Percentiles rank a stretch among this genome's conserved stretches.
These are phyloP conservation scores for Botrytis cinerea DNA, from an alignment of 2,329 filamentous ascomycete species.

Conservation along the genomic window DNA sequence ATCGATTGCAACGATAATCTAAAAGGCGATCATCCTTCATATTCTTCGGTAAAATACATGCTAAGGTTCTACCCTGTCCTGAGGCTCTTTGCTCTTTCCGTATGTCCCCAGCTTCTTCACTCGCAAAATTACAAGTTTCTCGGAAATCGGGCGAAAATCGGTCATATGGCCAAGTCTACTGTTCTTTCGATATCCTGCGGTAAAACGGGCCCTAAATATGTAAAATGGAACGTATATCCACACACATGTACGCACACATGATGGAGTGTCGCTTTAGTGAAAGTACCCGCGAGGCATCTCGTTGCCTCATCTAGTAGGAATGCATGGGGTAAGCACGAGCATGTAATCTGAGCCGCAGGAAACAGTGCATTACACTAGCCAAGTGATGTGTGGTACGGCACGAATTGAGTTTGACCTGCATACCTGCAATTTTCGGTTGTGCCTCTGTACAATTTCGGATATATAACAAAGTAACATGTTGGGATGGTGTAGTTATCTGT, in stretches of 20 bases:
- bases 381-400: not conserved
- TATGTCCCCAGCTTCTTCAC: not conserved
- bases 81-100: not conserved
- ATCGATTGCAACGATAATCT: not conserved
- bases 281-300: not conserved
- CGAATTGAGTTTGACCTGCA: slow-evolving; percentile 8
- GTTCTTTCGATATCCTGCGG: not conserved
- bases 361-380: not conserved
- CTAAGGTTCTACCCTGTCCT: not conserved
- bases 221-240: not conserved
- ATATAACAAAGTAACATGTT: not conserved
- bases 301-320: slow-evolving; percentile 3
- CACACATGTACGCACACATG: not conserved
- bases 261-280: not conserved
- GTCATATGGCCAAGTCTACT: slow-evolving; percentile 5
- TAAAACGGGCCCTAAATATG: not conserved
- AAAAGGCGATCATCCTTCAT: not conserved
- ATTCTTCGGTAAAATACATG: not conserved
- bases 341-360: not conserved
- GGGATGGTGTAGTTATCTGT: not conserved
- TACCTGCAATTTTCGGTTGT: not conserved
- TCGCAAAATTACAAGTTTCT: not conserved
- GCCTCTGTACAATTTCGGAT: not conserved
- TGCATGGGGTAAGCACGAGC: not conserved
- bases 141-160: not conserved